Evolutionary conservation across 202 grass and related monocot species (phyloP), one percentile per base, ranked within the genome.

Genomic region (Eragrostis tef): DNA sequence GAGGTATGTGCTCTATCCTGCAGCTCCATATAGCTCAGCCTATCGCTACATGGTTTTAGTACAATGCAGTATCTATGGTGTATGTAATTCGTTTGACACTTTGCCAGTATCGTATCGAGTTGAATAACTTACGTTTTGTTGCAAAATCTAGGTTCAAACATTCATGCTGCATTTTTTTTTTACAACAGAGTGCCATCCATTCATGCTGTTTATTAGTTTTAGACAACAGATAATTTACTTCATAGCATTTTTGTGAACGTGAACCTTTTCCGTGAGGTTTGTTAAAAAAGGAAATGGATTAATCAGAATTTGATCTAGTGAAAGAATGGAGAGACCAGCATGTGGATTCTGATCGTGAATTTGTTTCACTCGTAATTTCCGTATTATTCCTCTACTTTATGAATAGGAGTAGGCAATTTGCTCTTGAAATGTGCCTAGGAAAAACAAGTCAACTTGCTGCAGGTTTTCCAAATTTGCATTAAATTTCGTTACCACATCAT

Each of bases 1-100:
- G 90, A 94, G 76, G 95, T 94, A 87, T 87, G 88, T 73, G 43
- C 71, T 45, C 57, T 79, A 15, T 74, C 46, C 67, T 77, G 15
- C 19, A 70, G 3, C 79, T 84, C 25, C 31, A 25, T 83, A 41
- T 74, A 51, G 1, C 36, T 59, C 41, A 5, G 34, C 46, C 2
- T 15, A 48, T 75, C 5, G 64, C 59, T 69, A 31, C 41, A 44
- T 67, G 59, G 25, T 73, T 82, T 39, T 73, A 78, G 27, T 82
- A 52, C 22, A 86, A 17, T 73, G 22, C 13, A 19, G 42, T 75
- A 64, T 75, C 4, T 50, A 61, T 51, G 67, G 5, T 80, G 31
- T 73, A 71, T 26, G 21, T 25, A 51, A 12, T 64, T 25, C 43
- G 21, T 46, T 39, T 45, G 15, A 27, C 15, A 44, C 34, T 45